A percentile compares a stretch with the other conserved stretches of the same genome.
These are phyloP conservation scores for Arabis hirsuta DNA, from an alignment of 345 rosid genomes.

Conservation along the genomic window DNA sequence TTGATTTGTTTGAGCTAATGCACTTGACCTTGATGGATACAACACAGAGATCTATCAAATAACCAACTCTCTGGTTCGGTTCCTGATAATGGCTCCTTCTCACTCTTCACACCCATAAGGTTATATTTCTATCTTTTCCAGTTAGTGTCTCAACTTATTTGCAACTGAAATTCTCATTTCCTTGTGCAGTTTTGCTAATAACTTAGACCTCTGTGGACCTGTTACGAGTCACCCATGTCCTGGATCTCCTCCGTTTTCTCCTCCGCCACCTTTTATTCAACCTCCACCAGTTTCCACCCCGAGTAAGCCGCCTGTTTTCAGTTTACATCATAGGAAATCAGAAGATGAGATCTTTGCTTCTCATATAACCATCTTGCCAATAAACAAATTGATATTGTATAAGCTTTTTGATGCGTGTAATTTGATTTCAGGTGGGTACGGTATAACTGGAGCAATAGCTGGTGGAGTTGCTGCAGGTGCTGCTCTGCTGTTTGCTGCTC, in stretches of 20 bases:
- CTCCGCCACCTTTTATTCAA: conserved; percentile 97
- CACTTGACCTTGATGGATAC: conserved; percentile 25
- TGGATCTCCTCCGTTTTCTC: conserved; percentile 99
- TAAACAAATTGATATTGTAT: background rate
- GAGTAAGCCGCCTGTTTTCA: conserved; percentile 47
- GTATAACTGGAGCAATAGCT: conserved; percentile 93
- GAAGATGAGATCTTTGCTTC: conserved; percentile 12
- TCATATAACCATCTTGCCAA: conserved; percentile 5
- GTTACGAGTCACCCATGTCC: conserved; percentile 96
- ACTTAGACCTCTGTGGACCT: conserved; percentile 91
- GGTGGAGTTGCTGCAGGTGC: conserved; percentile 99
- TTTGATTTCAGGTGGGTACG: conserved; percentile 67
- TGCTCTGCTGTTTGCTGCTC: conserved; percentile 94
- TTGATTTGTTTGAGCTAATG: conserved; percentile 15
- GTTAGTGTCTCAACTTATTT: conserved; percentile 25
- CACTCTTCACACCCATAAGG: conserved; percentile 99
- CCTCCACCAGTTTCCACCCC: conserved; percentile 73
- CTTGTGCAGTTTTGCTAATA: conserved; percentile 90
- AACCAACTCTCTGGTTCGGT: conserved; percentile 88
- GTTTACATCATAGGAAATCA: conserved; percentile 5
- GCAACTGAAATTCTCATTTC: conserved; percentile 13
- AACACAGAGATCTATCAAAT: conserved; percentile 90
- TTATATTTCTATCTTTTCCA: conserved; percentile 35
- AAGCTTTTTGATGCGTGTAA: conserved; percentile 10
- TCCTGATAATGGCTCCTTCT: conserved; percentile 99